Evolutionary conservation across 495 filamentous ascomycete genomes (phyloP).

Genomic region (Aspergillus haitiensis): DNA sequence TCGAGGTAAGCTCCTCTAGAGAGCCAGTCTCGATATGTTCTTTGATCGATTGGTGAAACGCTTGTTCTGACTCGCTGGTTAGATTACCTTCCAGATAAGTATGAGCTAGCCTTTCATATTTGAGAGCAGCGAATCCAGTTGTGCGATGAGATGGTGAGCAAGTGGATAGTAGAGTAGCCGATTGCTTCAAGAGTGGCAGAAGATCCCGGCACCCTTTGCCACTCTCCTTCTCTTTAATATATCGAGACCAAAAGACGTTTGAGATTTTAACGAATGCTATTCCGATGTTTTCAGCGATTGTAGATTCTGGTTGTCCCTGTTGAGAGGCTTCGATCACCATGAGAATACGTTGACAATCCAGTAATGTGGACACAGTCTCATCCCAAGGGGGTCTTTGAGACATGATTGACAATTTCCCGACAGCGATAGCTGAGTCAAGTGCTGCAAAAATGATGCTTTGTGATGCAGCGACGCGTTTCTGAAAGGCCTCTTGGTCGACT

Average conservation of each 20-base stretch:
- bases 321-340: conserved; percentile 36
- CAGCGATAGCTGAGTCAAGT: conserved; percentile 42
- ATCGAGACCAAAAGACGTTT: conserved; percentile 73
- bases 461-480: conserved; percentile 32
- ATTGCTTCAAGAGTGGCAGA: conserved; percentile 48
- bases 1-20: conserved; percentile 35
- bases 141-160: conserved; percentile 42
- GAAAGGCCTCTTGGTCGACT: conserved; percentile 34
- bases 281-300: conserved; percentile 26
- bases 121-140: conserved; percentile 52
- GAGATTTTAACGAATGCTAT: conserved; percentile 58
- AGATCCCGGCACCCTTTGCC: conserved; percentile 39
- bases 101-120: conserved; percentile 55
- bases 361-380: conserved; percentile 38
- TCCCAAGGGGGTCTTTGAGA: conserved; percentile 44
- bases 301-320: conserved; percentile 25
- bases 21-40: conserved; percentile 48
- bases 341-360: conserved; percentile 43
- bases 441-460: conserved; percentile 44
- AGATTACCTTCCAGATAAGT: conserved; percentile 43
- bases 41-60: conserved; percentile 46
- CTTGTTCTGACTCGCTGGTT: conserved; percentile 37
- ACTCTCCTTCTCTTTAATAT: conserved; percentile 49
- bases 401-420: conserved; percentile 44
- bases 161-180: conserved; percentile 44